Evolutionary conservation across 768 basidiomycete species (phyloP), one percentile per base, ranked within the genome.

Genomic region (Suillus brevipes): DNA sequence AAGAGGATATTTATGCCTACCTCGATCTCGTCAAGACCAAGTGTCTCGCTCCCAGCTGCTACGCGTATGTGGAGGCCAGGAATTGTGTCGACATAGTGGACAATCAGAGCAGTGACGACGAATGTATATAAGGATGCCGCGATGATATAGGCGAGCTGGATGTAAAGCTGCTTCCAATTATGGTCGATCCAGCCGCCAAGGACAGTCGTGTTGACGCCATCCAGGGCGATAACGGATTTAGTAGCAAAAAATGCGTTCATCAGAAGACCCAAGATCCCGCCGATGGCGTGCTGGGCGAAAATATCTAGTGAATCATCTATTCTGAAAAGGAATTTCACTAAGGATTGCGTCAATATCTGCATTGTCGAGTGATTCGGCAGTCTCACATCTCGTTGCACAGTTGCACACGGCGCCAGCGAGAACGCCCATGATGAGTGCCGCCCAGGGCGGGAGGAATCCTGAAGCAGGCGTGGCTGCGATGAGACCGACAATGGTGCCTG

Each of bases 251-350:
- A 82, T 20, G 79, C 93, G 65, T 91, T 94, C 67, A 83, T 68
- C 56, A 93, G 72, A n/a, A 92, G 82, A 50, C 93, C 95, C 60
- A 92, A 77, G 49, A 92, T 85, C 28, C 94, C 92, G 12, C 93
- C 94, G 43, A 96, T 78, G 40, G 89, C 95, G 80, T 97, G 96
- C 71, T 93, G 88, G n/a, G 95, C 94, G 74, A 94, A 96, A 55
- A 95, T 84, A 83, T 98, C 95, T 55, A 97, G 88, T 0, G 94
- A 87, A 72, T 97, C 95, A 73, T 97, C 95, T 61, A 95, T 85
- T n/a, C 80, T 77, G 62, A 95, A 65, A 40, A 90, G 70, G 68
- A 85, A 85, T 77, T 92, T 92, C 23, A 90, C 90, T 92, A 69
- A 31, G 37, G 42, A 18, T 45, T 7, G 36, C 31, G 43, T 76